Base-by-base conservation (phyloP, 306 rosid genomes). In the Prunus salicina region DNA sequence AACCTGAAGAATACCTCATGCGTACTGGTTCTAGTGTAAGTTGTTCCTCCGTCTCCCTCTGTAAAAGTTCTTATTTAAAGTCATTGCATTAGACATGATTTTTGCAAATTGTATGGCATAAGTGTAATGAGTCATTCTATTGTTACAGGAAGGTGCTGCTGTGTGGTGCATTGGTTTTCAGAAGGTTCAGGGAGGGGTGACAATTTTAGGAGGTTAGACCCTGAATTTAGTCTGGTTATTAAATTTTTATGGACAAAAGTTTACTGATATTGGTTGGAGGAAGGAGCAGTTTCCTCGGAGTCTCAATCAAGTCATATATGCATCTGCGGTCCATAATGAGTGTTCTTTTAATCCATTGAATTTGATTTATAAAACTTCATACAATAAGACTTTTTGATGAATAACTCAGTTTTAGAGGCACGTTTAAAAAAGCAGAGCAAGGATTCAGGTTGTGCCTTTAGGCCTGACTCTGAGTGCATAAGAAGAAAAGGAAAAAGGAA, bases 81-180 rank as follows among this genome's bases (percentile, higher is more conserved):
- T 16, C 8, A 61, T 65, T 62, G 66, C 67, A 16, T 16, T 32
- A 24, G 43, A 46, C 67, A 19, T 66, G 75, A 43, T 71, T 78
- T 27, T 83, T 82, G 73, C 61, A 69, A 56, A 51, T 66, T 71
- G 19, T 69, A 13, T 78, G 84, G 57, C 60, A 4, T 63, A 76
- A 55, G 9, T 73, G 53, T 62, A 68, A 85, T 58, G 53, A 69
- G 41, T 76, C 19, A 15, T 78, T 73, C 51, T 69, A 32, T 82
- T 78, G 50, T 62, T 73, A 78, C 81, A 94, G 96, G 95, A 83
- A 45, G 88, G 89, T 74, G 93, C 89, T 71, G 77, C 91, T 70
- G 56, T 82, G 89, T 92, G 95, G 98, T 94, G 98, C 82, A 81
- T 92, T 5, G 97, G 98, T 68, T 89, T 94, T 85, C 90, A 85